Evolutionary conservation across 129 eudicot genomes (phyloP).

Genomic region (Dittrichia graveolens): DNA sequence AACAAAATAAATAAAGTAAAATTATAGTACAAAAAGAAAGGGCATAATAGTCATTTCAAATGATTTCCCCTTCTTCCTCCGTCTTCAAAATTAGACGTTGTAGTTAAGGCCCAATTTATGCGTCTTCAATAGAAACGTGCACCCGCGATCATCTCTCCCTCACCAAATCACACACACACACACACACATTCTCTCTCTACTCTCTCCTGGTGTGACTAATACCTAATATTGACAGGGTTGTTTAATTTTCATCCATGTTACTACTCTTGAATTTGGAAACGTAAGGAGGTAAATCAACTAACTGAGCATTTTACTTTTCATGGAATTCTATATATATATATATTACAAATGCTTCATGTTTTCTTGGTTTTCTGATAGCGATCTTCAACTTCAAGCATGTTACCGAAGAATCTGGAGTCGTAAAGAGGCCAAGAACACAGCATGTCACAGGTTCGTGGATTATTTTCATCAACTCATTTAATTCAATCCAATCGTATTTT

Average conservation of each 20-base stretch:
- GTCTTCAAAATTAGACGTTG: slow-evolving; percentile 54
- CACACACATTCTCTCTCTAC: slow-evolving; percentile 4
- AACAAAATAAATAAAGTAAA: background rate
- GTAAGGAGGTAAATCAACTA: slow-evolving; percentile 14
- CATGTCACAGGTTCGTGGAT: slow-evolving; percentile 12
- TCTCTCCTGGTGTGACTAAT: slow-evolving; percentile 32
- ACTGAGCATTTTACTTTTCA: slow-evolving; percentile 23
- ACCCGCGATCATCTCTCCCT: slow-evolving; percentile 25
- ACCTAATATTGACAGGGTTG: slow-evolving; percentile 35
- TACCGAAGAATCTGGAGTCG: background rate
- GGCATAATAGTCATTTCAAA: slow-evolving; percentile 19
- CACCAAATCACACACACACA: slow-evolving; percentile 1
- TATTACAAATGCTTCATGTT: background rate
- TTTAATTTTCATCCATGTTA: slow-evolving; percentile 21
- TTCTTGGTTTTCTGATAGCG: background rate
- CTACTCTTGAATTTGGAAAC: background rate
- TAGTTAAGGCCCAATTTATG: slow-evolving; percentile 56
- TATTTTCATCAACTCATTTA: background rate
- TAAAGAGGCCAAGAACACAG: background rate
- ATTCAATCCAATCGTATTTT: background rate
- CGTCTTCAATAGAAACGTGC: slow-evolving; percentile 33
- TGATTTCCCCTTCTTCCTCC: slow-evolving; percentile 13
- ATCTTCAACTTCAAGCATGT: background rate
- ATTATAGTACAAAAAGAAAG: background rate
- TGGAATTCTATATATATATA: background rate